phyloP scores from a whole-genome alignment of 306 rosid genomes.

The Canavalia gladiata region DNA sequence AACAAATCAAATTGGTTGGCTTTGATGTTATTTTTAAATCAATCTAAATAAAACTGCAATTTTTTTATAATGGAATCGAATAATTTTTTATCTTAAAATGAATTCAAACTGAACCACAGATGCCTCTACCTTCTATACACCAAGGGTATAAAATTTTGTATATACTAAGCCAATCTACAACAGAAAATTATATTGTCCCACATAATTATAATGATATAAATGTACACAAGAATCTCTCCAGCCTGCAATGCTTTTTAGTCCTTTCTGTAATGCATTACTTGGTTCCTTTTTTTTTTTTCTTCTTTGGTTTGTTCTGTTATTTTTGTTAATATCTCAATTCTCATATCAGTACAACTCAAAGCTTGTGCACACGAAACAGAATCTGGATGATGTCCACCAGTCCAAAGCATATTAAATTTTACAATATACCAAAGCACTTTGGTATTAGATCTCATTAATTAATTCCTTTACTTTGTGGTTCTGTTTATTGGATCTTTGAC shows the following conservation, averaged over 20 bases:
- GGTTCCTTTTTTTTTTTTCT: background rate
- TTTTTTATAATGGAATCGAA: too few species aligned
- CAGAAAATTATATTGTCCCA: too few species aligned
- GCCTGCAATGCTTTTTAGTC: background rate
- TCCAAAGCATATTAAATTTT: background rate
- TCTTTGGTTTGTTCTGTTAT: background rate
- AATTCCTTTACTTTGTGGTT: background rate
- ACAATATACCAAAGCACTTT: slow-evolving; percentile 8
- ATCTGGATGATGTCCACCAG: background rate
- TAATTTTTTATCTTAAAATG: too few species aligned
- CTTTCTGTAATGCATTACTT: background rate
- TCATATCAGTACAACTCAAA: background rate
- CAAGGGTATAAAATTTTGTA: too few species aligned
- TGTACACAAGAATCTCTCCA: background rate
- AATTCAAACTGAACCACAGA: too few species aligned
- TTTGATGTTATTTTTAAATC: too few species aligned
- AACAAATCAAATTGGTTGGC: too few species aligned
- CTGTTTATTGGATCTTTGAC: slow-evolving; percentile 45
- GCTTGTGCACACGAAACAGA: background rate
- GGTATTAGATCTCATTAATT: slow-evolving; percentile 3
- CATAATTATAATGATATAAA: too few species aligned
- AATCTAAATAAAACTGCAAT: too few species aligned
- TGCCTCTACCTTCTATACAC: too few species aligned
- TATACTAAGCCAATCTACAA: too few species aligned
- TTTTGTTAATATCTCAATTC: background rate